Percentiles rank a stretch among this genome's conserved stretches.
Conservation (phyloP, 768 basidiomycete genomes). For the Suillus lakei region DNA sequence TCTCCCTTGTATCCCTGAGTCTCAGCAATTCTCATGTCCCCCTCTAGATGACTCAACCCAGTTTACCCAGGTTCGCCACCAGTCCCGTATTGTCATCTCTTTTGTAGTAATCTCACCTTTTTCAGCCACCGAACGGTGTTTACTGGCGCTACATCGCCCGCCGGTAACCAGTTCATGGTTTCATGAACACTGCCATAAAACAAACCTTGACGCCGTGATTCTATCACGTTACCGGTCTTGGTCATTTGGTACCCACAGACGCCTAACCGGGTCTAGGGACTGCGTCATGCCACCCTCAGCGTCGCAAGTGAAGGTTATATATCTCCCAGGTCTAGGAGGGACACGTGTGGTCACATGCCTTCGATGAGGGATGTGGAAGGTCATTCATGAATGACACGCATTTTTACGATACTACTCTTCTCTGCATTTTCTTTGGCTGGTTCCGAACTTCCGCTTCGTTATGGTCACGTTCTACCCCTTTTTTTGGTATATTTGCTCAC, state of each 20-base stretch:
- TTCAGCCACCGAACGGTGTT: slow-evolving; percentile 46
- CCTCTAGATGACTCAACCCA: slow-evolving; percentile 61
- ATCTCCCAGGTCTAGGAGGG: slow-evolving; percentile 3
- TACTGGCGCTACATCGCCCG: slow-evolving; percentile 56
- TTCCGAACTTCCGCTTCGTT: not conserved
- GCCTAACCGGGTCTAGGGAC: not conserved
- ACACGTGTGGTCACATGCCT: not conserved
- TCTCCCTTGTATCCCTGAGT: not conserved
- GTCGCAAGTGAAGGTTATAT: not conserved
- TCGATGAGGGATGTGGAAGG: slow-evolving; percentile 4
- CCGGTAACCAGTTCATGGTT: slow-evolving; percentile 31
- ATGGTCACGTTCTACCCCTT: not conserved
- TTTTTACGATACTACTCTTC: slow-evolving; percentile 7
- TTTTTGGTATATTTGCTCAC: slow-evolving; percentile 1
- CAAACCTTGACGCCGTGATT: slow-evolving; percentile 3
- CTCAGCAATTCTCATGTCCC: slow-evolving; percentile 9
- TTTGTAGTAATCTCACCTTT: not conserved
- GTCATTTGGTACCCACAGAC: not conserved
- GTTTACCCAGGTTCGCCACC: slow-evolving; percentile 40
- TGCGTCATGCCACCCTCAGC: slow-evolving; percentile 6
- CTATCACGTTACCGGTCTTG: not conserved
- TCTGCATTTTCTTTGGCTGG: slow-evolving; percentile 11
- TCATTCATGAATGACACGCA: slow-evolving; percentile 4
- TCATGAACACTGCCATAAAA: not conserved
- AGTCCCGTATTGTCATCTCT: slow-evolving; percentile 9